Conservation (phyloP, 108 stramenopile genomes). For the Skeletonema grethae region DNA sequence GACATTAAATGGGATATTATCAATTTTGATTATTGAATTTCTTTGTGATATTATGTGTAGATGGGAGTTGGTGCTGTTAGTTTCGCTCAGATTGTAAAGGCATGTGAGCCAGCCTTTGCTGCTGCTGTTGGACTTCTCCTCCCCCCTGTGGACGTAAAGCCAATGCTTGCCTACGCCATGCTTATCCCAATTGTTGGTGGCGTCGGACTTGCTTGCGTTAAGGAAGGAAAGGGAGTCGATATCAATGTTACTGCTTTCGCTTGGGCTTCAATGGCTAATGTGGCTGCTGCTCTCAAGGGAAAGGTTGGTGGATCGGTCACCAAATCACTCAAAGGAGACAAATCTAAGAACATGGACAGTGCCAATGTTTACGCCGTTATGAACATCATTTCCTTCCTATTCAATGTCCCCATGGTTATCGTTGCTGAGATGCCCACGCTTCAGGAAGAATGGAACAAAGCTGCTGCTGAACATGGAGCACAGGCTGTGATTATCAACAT, state of each 20-base stretch:
- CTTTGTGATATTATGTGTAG: conserved; percentile 6
- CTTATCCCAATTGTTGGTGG: conserved; percentile 94
- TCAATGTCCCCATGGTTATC: conserved; percentile 90
- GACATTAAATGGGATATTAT: neutral
- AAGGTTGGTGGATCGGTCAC: conserved; percentile 89
- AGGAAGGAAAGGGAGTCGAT: conserved; percentile 90
- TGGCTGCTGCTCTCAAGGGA: conserved; percentile 87
- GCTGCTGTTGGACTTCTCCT: conserved; percentile 86
- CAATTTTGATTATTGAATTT: neutral
- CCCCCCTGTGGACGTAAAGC: conserved; percentile 85
- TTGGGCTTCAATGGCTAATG: conserved; percentile 92
- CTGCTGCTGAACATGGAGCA: conserved; percentile 58
- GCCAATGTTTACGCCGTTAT: conserved; percentile 95
- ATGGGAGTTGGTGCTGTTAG: conserved; percentile 95
- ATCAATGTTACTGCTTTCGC: conserved; percentile 90
- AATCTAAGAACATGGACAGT: conserved; percentile 94
- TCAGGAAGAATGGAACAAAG: conserved; percentile 62
- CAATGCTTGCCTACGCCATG: conserved; percentile 83
- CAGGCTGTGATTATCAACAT: conserved; percentile 69
- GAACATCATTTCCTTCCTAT: conserved; percentile 90
- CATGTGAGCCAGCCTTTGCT: conserved; percentile 95
- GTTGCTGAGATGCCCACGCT: conserved; percentile 73
- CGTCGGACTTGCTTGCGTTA: conserved; percentile 89
- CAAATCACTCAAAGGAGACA: conserved; percentile 79
- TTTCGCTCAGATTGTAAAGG: conserved; percentile 98